phyloP scores from a whole-genome alignment of 306 rosid genomes.

The peach (Prunus persica) region Prunus_persica_NCBIv2 NC_034014.1:26564501-26565000 shows the following conservation, averaged over 20 bases:
- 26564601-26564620: conserved; percentile 79
- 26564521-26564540: not conserved
- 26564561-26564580: conserved; percentile 84
- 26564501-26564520: not conserved
- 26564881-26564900: conserved; percentile 28
- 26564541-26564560: not conserved
- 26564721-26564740: not conserved
- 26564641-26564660: conserved; percentile 38
- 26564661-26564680: not conserved
- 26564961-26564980: conserved; percentile 13
- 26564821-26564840: conserved; percentile 92
- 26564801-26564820: conserved; percentile 96
- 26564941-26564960: conserved; percentile 2
- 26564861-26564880: conserved; percentile 26
- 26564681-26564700: not conserved
- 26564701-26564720: conserved; percentile 7
- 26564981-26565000: conserved; percentile 13
- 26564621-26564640: conserved; percentile 79
- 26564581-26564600: conserved; percentile 75
- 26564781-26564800: conserved; percentile 92
- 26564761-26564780: conserved; percentile 90
- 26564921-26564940: not conserved
- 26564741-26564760: conserved; percentile 24
- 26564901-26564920: conserved; percentile 30
- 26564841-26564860: conserved; percentile 38